A percentile compares a stretch with the other conserved stretches of the same genome.
Evolutionary conservation across 2,329 filamentous ascomycete species (phyloP).

Genomic region (Chaetothyriales sp.): DNA sequence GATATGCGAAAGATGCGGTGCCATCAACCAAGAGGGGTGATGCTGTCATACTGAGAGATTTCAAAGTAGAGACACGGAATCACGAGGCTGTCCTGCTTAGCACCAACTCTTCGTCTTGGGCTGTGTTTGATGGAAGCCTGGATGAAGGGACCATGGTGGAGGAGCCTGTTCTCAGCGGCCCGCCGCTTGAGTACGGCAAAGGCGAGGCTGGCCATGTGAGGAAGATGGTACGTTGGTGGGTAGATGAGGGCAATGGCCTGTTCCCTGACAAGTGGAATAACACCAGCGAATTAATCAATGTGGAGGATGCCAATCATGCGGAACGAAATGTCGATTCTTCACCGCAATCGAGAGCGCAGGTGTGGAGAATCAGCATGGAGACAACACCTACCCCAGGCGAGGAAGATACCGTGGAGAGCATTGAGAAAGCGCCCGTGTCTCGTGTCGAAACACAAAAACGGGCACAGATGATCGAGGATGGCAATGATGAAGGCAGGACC

Average conservation of each 20-base stretch:
- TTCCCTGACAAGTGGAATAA: slow-evolving; percentile 1
- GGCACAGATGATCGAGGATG: slow-evolving; percentile 6
- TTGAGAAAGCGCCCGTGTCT: background rate
- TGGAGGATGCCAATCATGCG: background rate
- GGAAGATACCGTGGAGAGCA: background rate
- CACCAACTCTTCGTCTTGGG: slow-evolving; percentile 31
- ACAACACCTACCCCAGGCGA: background rate
- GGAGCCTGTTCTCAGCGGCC: slow-evolving; percentile 22
- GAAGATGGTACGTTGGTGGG: slow-evolving; percentile 28
- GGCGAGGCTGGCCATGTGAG: slow-evolving; percentile 25
- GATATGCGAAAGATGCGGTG: slow-evolving; percentile 25
- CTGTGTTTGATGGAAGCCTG: slow-evolving; percentile 23
- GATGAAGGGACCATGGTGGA: slow-evolving; percentile 12
- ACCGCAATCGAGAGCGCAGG: background rate
- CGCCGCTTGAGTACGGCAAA: slow-evolving; percentile 26
- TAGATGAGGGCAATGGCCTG: slow-evolving; percentile 20
- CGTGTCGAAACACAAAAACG: slow-evolving; percentile 2
- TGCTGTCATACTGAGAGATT: slow-evolving; percentile 30
- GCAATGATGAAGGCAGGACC: background rate
- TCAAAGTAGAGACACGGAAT: slow-evolving; percentile 29
- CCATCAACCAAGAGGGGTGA: slow-evolving; percentile 27
- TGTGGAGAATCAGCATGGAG: background rate
- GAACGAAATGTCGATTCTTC: background rate
- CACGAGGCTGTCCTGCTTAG: slow-evolving; percentile 28
- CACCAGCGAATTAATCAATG: background rate